These are phyloP conservation scores for Stachybotrys chartarum DNA, from an alignment of 2,329 filamentous ascomycete genomes.

Conservation along the genomic window DNA sequence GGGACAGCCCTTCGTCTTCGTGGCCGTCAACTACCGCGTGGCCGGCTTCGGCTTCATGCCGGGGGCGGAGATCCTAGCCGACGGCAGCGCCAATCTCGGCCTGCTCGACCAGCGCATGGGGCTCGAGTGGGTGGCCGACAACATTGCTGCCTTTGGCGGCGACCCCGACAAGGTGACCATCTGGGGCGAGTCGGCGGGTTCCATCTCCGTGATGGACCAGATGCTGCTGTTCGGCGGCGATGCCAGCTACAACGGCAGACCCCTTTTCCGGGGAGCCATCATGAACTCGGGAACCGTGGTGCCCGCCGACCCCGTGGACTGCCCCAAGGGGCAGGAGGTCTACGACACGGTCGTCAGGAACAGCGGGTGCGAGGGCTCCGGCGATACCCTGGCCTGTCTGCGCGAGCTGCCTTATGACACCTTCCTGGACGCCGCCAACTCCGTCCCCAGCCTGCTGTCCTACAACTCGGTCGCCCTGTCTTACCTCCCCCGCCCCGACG, in stretches of 20 bases:
- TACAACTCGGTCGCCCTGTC: conserved; percentile 64
- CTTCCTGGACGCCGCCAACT: conserved; percentile 60
- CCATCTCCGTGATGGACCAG: conserved; percentile 70
- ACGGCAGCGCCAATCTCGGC: conserved; percentile 64
- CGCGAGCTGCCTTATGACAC: conserved; percentile 50
- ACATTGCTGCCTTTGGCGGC: conserved; percentile 71
- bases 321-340: conserved; percentile 54
- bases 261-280: conserved; percentile 68
- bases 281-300: conserved; percentile 66
- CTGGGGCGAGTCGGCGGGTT: conserved; percentile 66
- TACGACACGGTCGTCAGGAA: conserved; percentile 55
- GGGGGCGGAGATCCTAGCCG: conserved; percentile 58
- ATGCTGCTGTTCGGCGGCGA: conserved; percentile 69
- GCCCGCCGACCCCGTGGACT: conserved; percentile 57
- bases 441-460: conserved; percentile 60
- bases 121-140: conserved; percentile 70
- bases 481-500: conserved; percentile 69
- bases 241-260: conserved; percentile 65
- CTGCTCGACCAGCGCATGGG: conserved; percentile 66
- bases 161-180: conserved; percentile 74
- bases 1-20: conserved; percentile 57
- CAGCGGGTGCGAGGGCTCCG: conserved; percentile 52
- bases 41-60: conserved; percentile 69
- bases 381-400: conserved; percentile 59
- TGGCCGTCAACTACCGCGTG: conserved; percentile 71